Conservation (phyloP, 1,284 basidiomycete genomes). For the Cryptococcus depauperatus region DNA sequence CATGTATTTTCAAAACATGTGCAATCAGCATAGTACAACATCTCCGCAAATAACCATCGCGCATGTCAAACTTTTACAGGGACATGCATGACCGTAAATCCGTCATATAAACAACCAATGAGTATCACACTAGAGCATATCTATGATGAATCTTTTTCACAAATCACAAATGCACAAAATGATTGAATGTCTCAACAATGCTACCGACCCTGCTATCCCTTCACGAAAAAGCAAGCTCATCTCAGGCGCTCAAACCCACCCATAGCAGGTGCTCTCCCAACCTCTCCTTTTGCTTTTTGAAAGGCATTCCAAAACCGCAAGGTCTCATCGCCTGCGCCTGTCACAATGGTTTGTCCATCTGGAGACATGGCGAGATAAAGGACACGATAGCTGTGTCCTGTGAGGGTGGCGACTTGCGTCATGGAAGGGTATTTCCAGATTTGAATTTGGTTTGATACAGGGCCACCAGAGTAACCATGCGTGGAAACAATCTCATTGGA, state of each 20-base stretch:
- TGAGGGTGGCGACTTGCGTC: slow-evolving; percentile 86
- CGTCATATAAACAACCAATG: too few relatives aligned
- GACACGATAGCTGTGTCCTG: slow-evolving; percentile 89
- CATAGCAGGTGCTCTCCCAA: slow-evolving; percentile 10
- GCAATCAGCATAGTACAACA: too few relatives aligned
- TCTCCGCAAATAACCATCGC: too few relatives aligned
- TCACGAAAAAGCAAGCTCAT: slow-evolving; percentile 2
- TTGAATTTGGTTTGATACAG: slow-evolving; percentile 94
- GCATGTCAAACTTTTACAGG: too few relatives aligned
- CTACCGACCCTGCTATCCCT: too few relatives aligned
- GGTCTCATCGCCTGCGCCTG: slow-evolving; percentile 96
- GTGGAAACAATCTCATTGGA: slow-evolving; percentile 97
- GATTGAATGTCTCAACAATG: too few relatives aligned
- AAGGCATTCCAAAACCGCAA: slow-evolving; percentile 94
- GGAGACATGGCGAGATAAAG: slow-evolving; percentile 95
- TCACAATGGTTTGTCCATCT: slow-evolving; percentile 94
- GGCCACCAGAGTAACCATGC: slow-evolving; percentile 89
- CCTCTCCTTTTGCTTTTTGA: slow-evolving; percentile 52
- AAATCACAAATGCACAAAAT: too few relatives aligned
- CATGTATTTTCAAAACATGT: too few relatives aligned
- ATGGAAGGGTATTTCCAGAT: slow-evolving; percentile 95
- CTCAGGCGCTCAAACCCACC: slow-evolving; percentile 37
- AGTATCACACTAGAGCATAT: too few relatives aligned
- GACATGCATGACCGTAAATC: too few relatives aligned
- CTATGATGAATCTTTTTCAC: too few relatives aligned